These are phyloP conservation scores for Globisporangium megalacanthum DNA, from an alignment of 352 stramenopile genomes.

Conservation along the genomic window DNA sequence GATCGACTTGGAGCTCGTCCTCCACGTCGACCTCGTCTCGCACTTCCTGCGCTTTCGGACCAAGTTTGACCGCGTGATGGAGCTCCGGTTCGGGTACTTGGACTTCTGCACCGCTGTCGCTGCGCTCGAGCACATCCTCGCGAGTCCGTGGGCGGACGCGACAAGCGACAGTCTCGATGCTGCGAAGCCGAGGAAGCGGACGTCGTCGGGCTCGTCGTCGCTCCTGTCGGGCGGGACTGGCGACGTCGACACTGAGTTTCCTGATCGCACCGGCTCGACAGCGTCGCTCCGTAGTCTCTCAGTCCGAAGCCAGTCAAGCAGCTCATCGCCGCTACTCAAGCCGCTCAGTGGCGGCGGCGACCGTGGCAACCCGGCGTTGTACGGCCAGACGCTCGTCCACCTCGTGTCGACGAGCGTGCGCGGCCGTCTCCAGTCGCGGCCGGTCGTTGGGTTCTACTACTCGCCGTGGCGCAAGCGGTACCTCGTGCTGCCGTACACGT, in stretches of 20 bases:
- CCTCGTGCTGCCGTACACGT: slow-evolving; percentile 68
- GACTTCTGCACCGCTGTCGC: slow-evolving; percentile 68
- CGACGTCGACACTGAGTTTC: slow-evolving; percentile 26
- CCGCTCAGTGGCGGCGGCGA: slow-evolving; percentile 6
- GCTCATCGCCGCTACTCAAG: slow-evolving; percentile 12
- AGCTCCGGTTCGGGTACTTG: slow-evolving; percentile 80
- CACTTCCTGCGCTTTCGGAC: slow-evolving; percentile 60
- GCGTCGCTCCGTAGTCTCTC: slow-evolving; percentile 20
- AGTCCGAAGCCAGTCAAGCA: slow-evolving; percentile 7
- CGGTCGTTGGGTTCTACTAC: slow-evolving; percentile 72
- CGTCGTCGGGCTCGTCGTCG: slow-evolving; percentile 50
- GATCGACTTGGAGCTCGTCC: slow-evolving; percentile 56
- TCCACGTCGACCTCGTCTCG: slow-evolving; percentile 64
- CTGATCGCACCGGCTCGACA: slow-evolving; percentile 14
- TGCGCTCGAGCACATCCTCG: slow-evolving; percentile 54
- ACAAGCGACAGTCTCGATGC: neutral
- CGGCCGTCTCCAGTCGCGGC: slow-evolving; percentile 64
- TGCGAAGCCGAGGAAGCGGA: slow-evolving; percentile 19
- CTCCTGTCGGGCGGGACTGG: slow-evolving; percentile 31
- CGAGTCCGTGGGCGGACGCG: slow-evolving; percentile 17
- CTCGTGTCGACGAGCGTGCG: slow-evolving; percentile 70
- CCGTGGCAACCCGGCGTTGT: slow-evolving; percentile 41
- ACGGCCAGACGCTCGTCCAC: slow-evolving; percentile 65
- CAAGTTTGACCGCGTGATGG: slow-evolving; percentile 72
- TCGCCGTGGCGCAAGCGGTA: slow-evolving; percentile 83